phyloP scores from a whole-genome alignment of 2,329 filamentous ascomycete species.

The Cordyceps tenuipes region DNA sequence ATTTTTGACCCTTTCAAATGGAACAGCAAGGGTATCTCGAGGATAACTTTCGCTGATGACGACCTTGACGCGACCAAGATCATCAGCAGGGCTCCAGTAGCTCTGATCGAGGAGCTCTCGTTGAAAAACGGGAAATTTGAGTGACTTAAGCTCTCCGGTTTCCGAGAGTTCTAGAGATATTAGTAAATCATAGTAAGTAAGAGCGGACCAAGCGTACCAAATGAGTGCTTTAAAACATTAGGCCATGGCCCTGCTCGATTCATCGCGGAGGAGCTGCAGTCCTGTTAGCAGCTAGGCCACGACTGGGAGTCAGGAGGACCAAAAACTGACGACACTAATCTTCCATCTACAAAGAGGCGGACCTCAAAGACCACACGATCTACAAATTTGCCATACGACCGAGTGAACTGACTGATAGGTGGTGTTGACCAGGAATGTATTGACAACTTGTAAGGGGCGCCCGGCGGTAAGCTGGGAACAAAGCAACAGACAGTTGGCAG shows the following conservation, averaged over 20 bases:
- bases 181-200: background rate
- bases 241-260: constrained; percentile 43
- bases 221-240: constrained; percentile 37
- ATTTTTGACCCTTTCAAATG: constrained; percentile 62
- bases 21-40: constrained; percentile 39
- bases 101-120: constrained; percentile 59
- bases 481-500: constrained; percentile 66
- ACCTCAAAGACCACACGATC: constrained; percentile 55
- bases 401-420: constrained; percentile 48
- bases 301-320: background rate
- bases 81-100: constrained; percentile 64
- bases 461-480: constrained; percentile 53
- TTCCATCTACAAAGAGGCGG: constrained; percentile 61
- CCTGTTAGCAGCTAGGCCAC: background rate
- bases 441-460: constrained; percentile 60
- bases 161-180: constrained; percentile 38
- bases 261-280: constrained; percentile 45
- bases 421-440: constrained; percentile 66
- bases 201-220: constrained; percentile 24
- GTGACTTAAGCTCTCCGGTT: constrained; percentile 48
- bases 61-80: constrained; percentile 67
- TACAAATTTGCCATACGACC: constrained; percentile 45
- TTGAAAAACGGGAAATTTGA: constrained; percentile 67
- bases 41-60: constrained; percentile 66
- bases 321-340: constrained; percentile 48